These are phyloP conservation scores for Stentor coeruleus DNA, from an alignment of 73 alveolate species.

Conservation along the genomic window DNA sequence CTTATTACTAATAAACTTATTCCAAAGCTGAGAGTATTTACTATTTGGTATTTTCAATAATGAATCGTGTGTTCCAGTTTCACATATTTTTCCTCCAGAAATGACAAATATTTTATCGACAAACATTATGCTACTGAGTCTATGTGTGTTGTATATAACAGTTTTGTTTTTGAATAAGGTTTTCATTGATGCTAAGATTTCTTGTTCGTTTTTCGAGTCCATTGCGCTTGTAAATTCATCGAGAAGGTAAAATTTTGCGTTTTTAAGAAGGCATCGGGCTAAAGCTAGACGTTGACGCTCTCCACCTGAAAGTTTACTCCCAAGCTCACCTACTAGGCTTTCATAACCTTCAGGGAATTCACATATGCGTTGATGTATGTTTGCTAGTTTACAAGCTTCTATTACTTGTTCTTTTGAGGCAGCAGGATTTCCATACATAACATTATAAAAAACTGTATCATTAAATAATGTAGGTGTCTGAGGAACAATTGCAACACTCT, in stretches of 20 bases:
- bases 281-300: conserved; percentile 75
- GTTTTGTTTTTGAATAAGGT: conserved; percentile 69
- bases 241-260: conserved; percentile 63
- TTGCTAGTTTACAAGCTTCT: conserved; percentile 47
- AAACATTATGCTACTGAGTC: conserved; percentile 76
- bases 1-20: neutral
- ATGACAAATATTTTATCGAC: conserved; percentile 84
- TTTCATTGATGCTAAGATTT: conserved; percentile 75
- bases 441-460: conserved; percentile 70
- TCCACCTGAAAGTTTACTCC: conserved; percentile 87
- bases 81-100: conserved; percentile 76
- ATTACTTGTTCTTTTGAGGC: conserved; percentile 67
- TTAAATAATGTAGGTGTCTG: conserved; percentile 75
- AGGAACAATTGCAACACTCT: conserved; percentile 63
- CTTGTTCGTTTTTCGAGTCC: conserved; percentile 78
- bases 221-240: conserved; percentile 90
- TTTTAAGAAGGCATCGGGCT: conserved; percentile 80
- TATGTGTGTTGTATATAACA: conserved; percentile 85
- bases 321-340: conserved; percentile 83
- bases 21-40: conserved; percentile 28
- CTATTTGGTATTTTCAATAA: conserved; percentile 35
- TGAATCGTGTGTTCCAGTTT: conserved; percentile 81
- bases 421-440: conserved; percentile 66
- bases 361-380: conserved; percentile 61
- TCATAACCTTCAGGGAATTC: conserved; percentile 75